Conservation (phyloP, 2,329 filamentous ascomycete genomes). For the Hirsutella rhossiliensis region DNA sequence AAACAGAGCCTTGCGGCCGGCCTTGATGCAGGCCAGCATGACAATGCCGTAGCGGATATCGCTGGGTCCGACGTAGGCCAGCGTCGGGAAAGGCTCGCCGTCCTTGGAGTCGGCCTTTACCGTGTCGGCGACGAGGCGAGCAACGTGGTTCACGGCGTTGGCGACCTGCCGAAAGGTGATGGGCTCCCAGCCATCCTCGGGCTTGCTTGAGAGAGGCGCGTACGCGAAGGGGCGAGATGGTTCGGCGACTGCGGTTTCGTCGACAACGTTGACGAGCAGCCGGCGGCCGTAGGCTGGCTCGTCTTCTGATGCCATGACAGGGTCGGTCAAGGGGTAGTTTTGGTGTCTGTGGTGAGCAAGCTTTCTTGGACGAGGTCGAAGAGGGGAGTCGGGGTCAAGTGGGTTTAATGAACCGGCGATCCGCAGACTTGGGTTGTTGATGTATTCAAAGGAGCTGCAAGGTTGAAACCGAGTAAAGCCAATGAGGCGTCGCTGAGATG, state of each 20-base stretch:
- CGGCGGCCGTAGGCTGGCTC: slow-evolving; percentile 5
- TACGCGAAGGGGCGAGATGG: slow-evolving; percentile 25
- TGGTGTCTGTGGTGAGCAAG: no score
- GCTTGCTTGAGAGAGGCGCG: slow-evolving; percentile 14
- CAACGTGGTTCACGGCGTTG: slow-evolving; percentile 17
- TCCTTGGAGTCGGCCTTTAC: slow-evolving; percentile 14
- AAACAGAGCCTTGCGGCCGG: slow-evolving; percentile 26
- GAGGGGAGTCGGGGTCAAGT: no score
- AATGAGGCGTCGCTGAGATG: no score
- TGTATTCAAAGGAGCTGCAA: no score
- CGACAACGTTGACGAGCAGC: slow-evolving; percentile 9
- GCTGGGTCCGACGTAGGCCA: slow-evolving; percentile 21
- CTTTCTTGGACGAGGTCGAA: no score
- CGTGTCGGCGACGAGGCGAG: slow-evolving; percentile 17
- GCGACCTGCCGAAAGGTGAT: slow-evolving; percentile 14
- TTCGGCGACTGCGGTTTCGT: slow-evolving; percentile 10
- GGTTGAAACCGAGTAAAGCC: no score
- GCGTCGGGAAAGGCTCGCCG: slow-evolving; percentile 15
- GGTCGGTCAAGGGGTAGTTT: no score
- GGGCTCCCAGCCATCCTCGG: slow-evolving; percentile 15
- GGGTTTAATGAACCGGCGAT: no score
- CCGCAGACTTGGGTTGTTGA: no score
- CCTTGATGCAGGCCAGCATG: slow-evolving; percentile 27
- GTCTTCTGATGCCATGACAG: no score
- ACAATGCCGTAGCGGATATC: slow-evolving; percentile 26